Percentiles rank a stretch among this genome's conserved stretches.
These are phyloP conservation scores for thale cress (Arabidopsis thaliana) DNA, from an alignment of 345 rosid genomes.

Conservation along the genomic window TAIR10.1 NC_003074.8:1009001-1009500, in stretches of 20 bases:
- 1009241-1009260: conserved; percentile 50
- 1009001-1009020: conserved; percentile 18
- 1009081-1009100: conserved; percentile 29
- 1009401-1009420: not conserved
- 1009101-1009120: conserved; percentile 18
- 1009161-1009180: conserved; percentile 72
- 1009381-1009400: not conserved
- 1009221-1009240: conserved; percentile 33
- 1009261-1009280: conserved; percentile 54
- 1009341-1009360: conserved; percentile 3
- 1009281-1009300: conserved; percentile 54
- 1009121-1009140: conserved; percentile 73
- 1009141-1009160: conserved; percentile 81
- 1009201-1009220: conserved; percentile 61
- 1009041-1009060: conserved; percentile 22
- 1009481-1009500: conserved; percentile 96
- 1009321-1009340: conserved; percentile 23
- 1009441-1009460: not conserved
- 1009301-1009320: not conserved
- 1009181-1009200: conserved; percentile 78
- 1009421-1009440: not conserved
- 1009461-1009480: conserved; percentile 42
- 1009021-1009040: conserved; percentile 3
- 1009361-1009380: not conserved
- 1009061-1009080: conserved; percentile 26